Percentiles rank a stretch among this genome's conserved stretches.
phyloP scores from a whole-genome alignment of 345 rosid species.

The Lepidium didymum region DNA sequence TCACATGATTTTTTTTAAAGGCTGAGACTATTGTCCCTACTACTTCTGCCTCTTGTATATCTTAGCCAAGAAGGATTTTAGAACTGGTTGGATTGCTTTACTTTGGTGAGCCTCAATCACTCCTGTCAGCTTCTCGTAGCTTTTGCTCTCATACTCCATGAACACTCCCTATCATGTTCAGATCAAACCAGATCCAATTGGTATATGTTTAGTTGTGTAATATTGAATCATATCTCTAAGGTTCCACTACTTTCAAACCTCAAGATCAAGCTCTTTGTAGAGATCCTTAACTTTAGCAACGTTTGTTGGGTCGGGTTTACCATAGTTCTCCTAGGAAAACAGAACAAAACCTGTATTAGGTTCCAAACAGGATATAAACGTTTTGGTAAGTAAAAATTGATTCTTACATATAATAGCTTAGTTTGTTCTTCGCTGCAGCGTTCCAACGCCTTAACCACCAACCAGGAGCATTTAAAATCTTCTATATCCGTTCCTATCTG shows the following conservation, averaged over 20 bases:
- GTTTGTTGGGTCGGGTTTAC: slow-evolving; percentile 52
- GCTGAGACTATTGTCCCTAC: neutral
- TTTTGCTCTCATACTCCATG: slow-evolving; percentile 64
- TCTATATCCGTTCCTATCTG: slow-evolving; percentile 86
- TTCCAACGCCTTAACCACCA: slow-evolving; percentile 75
- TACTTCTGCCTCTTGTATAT: slow-evolving; percentile 85
- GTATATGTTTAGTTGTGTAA: neutral
- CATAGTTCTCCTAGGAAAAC: slow-evolving; percentile 60
- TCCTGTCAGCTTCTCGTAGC: slow-evolving; percentile 53
- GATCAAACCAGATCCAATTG: slow-evolving; percentile 12
- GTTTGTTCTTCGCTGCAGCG: slow-evolving; percentile 57
- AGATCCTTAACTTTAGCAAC: slow-evolving; percentile 67
- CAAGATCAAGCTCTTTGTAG: slow-evolving; percentile 59
- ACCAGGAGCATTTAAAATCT: slow-evolving; percentile 89
- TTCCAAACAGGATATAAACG: neutral
- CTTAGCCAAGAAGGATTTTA: slow-evolving; percentile 78
- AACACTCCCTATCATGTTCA: slow-evolving; percentile 45
- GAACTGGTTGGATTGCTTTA: slow-evolving; percentile 67
- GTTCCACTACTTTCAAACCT: slow-evolving; percentile 36
- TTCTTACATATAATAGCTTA: slow-evolving; percentile 47
- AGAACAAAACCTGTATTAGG: slow-evolving; percentile 10
- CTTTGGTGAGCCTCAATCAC: slow-evolving; percentile 66
- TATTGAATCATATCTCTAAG: neutral
- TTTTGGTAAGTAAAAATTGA: neutral
- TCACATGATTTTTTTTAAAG: neutral